phyloP scores from a whole-genome alignment of 1,284 basidiomycete genomes.

The Lignosus rhinocerotis region DNA sequence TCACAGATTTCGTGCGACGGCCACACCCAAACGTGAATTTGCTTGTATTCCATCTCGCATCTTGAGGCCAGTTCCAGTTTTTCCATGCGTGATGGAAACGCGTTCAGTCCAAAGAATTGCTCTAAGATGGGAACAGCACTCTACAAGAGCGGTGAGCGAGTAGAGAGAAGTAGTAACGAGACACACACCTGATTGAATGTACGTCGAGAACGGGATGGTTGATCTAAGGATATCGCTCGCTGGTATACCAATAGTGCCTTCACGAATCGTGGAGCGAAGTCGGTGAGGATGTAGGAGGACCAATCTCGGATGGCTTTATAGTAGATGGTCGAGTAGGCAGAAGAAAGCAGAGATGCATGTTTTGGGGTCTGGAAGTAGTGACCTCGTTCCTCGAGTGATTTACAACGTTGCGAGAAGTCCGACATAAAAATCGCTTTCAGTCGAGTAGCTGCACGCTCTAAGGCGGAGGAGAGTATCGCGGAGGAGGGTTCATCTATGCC shows the following conservation, averaged over 20 bases:
- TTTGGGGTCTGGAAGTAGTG: neutral
- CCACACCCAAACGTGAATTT: conserved; percentile 64
- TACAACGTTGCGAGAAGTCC: neutral
- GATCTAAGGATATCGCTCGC: no score
- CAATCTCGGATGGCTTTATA: neutral
- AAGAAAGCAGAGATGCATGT: neutral
- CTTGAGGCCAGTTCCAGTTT: conserved; percentile 43
- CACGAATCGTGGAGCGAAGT: neutral
- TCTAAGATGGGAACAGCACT: conserved; percentile 49
- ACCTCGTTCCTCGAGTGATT: neutral
- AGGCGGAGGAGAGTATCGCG: neutral
- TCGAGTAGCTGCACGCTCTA: neutral
- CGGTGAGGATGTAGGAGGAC: neutral
- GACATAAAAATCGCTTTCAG: neutral
- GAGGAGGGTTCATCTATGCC: neutral
- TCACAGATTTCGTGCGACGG: no score
- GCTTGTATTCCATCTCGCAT: conserved; percentile 47
- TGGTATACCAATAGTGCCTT: neutral
- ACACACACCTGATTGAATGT: conserved; percentile 12
- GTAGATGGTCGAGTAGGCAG: neutral
- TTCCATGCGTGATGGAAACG: conserved; percentile 49
- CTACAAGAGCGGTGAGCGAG: conserved; percentile 29
- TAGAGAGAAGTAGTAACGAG: neutral
- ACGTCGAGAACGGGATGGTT: neutral
- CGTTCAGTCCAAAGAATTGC: conserved; percentile 49